Percentiles rank a stretch among this genome's conserved stretches.
Conservation (phyloP, 805 yeast genomes). For the Nadsonia fulvescens region DNA sequence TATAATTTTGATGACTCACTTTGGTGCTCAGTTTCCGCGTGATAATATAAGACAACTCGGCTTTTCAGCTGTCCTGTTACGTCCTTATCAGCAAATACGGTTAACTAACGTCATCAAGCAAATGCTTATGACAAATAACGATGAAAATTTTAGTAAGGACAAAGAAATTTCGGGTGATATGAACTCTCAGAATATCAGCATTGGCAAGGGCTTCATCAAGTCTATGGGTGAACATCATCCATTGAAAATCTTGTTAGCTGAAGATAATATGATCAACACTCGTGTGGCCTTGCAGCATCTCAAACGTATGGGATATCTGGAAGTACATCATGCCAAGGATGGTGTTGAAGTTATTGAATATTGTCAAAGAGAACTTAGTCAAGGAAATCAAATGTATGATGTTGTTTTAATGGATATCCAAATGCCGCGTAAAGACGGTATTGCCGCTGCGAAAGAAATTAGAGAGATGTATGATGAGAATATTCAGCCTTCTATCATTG, state of each 20-base stretch:
- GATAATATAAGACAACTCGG: slow-evolving; percentile 11
- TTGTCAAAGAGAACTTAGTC: slow-evolving; percentile 15
- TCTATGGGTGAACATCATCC: slow-evolving; percentile 19
- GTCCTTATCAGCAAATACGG: slow-evolving; percentile 12
- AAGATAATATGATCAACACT: slow-evolving; percentile 32
- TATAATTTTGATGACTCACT: slow-evolving; percentile 13
- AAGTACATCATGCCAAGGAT: slow-evolving; percentile 34
- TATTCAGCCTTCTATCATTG: slow-evolving; percentile 24
- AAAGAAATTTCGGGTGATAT: no score
- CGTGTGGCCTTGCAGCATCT: slow-evolving; percentile 32
- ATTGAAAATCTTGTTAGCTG: slow-evolving; percentile 31
- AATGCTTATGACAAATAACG: no score
- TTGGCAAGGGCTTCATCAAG: slow-evolving; percentile 11
- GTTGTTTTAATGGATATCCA: slow-evolving; percentile 38
- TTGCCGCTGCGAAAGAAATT: slow-evolving; percentile 27
- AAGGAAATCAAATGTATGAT: slow-evolving; percentile 26
- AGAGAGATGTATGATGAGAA: slow-evolving; percentile 17
- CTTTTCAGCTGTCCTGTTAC: slow-evolving; percentile 11
- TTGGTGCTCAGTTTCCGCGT: slow-evolving; percentile 12
- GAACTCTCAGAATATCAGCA: no score
- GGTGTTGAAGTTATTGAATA: slow-evolving; percentile 28
- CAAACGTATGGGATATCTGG: slow-evolving; percentile 30
- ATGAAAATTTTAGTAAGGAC: no score
- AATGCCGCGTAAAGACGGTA: slow-evolving; percentile 38
- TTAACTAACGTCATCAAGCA: slow-evolving; percentile 10